Evolutionary conservation across 2,329 filamentous ascomycete species (phyloP).

Genomic region (Monilinia polystroma): DNA sequence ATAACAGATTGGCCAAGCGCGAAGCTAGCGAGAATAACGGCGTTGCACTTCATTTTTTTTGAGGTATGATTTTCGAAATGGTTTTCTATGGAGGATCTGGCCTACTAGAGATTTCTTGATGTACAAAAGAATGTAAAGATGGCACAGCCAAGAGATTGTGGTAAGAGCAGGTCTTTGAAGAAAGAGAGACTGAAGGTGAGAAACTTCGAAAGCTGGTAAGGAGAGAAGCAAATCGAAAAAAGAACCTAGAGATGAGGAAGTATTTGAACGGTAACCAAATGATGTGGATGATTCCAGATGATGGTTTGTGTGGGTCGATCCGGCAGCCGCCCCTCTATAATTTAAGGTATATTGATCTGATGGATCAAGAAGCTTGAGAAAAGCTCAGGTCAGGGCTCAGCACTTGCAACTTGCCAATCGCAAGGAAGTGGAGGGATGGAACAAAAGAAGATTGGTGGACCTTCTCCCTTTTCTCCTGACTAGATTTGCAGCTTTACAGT

Average conservation of each 20-base stretch:
- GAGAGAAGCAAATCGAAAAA: neutral
- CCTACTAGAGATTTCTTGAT: conserved; percentile 17
- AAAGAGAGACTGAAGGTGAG: conserved; percentile 22
- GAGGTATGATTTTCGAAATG: neutral
- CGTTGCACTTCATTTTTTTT: conserved; percentile 23
- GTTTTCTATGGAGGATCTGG: conserved; percentile 10
- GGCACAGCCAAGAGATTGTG: conserved; percentile 21
- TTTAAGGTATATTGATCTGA: conserved; percentile 18
- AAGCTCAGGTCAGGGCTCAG: conserved; percentile 8
- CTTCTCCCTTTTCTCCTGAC: too few species aligned
- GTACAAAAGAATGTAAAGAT: conserved; percentile 14
- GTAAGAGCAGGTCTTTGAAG: conserved; percentile 14
- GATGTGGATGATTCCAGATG: conserved; percentile 17
- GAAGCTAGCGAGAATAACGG: conserved; percentile 20
- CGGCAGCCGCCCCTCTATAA: conserved; percentile 18
- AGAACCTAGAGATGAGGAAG: neutral
- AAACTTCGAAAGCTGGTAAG: conserved; percentile 19
- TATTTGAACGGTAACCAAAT: conserved; percentile 18
- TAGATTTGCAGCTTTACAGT: neutral
- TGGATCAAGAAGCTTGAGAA: conserved; percentile 19
- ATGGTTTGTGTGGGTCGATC: conserved; percentile 12
- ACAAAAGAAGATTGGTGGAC: neutral
- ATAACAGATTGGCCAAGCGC: conserved; percentile 22
- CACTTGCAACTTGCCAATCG: neutral
- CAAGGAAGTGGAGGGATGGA: neutral